phyloP scores from a whole-genome alignment of 306 rosid species.

The Acacia confusa region DNA sequence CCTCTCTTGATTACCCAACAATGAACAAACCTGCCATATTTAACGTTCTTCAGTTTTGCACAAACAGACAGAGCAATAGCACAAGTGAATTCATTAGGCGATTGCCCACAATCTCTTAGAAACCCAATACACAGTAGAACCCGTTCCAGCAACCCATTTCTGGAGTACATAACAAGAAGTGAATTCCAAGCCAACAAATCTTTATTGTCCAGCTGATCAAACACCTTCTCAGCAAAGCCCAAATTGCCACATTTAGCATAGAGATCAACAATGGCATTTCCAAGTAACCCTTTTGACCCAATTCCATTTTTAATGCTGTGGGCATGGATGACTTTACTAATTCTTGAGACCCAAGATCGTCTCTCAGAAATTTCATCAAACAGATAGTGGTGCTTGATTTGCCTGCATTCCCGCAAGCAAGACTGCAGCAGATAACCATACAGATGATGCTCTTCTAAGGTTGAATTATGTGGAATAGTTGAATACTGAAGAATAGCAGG shows the following conservation, averaged over 20 bases:
- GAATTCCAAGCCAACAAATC: constrained; percentile 70
- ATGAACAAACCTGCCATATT: constrained; percentile 61
- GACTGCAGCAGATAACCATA: constrained; percentile 23
- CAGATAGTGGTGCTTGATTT: constrained; percentile 36
- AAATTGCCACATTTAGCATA: constrained; percentile 58
- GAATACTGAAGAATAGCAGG: constrained; percentile 11
- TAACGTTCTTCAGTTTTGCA: constrained; percentile 47
- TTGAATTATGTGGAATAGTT: not conserved
- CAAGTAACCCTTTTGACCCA: constrained; percentile 48
- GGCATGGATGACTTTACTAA: constrained; percentile 47
- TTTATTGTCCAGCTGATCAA: constrained; percentile 48
- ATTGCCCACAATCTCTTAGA: constrained; percentile 35
- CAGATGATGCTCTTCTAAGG: not conserved
- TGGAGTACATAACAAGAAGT: constrained; percentile 54
- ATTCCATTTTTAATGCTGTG: constrained; percentile 44
- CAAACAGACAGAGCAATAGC: constrained; percentile 60
- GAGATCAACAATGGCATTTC: constrained; percentile 53
- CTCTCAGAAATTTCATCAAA: constrained; percentile 44
- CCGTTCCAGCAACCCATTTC: constrained; percentile 33
- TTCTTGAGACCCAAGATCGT: constrained; percentile 37
- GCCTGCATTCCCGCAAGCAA: constrained; percentile 46
- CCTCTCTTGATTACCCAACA: constrained; percentile 51
- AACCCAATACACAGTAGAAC: constrained; percentile 44
- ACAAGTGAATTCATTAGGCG: constrained; percentile 57
- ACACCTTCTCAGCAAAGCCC: constrained; percentile 47